A percentile compares a stretch with the other conserved stretches of the same genome.
Conservation (phyloP, 768 basidiomycete species). For the Termitomyces sp. region DNA sequence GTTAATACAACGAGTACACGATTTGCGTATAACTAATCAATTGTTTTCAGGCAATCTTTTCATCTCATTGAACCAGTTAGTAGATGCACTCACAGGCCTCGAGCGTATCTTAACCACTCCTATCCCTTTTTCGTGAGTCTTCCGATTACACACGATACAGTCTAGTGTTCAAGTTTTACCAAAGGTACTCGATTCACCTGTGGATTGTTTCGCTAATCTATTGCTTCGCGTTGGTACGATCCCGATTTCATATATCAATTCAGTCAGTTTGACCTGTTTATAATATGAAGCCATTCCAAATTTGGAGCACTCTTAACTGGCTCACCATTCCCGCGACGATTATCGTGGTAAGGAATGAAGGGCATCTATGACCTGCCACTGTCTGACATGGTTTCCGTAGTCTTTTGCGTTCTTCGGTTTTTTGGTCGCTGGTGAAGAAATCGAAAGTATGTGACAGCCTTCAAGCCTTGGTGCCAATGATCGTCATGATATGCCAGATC, state of each 20-base stretch:
- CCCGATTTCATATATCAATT: neutral
- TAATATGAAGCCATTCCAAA: slow-evolving; percentile 55
- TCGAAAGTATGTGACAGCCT: slow-evolving; percentile 50
- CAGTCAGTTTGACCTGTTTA: neutral
- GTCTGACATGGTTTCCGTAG: slow-evolving; percentile 19
- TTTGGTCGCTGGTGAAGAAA: slow-evolving; percentile 69
- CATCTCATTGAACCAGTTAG: slow-evolving; percentile 44
- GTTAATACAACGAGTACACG: slow-evolving; percentile 29
- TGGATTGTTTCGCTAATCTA: slow-evolving; percentile 63
- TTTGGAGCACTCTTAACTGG: slow-evolving; percentile 50
- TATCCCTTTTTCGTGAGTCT: slow-evolving; percentile 64
- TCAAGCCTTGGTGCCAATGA: neutral
- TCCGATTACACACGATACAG: neutral
- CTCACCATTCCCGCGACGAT: slow-evolving; percentile 61
- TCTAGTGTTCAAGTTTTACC: neutral
- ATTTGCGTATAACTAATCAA: neutral
- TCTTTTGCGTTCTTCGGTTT: slow-evolving; percentile 72
- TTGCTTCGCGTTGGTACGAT: slow-evolving; percentile 50
- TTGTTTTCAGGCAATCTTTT: slow-evolving; percentile 37
- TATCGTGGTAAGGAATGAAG: slow-evolving; percentile 30
- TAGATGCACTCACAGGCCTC: slow-evolving; percentile 62
- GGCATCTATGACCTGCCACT: slow-evolving; percentile 11
- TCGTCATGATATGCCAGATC: slow-evolving; percentile 24
- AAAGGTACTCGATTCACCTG: slow-evolving; percentile 61
- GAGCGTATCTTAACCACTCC: slow-evolving; percentile 74